Conservation (phyloP, 2,329 filamentous ascomycete genomes). For the Colletotrichum sp. region DNA sequence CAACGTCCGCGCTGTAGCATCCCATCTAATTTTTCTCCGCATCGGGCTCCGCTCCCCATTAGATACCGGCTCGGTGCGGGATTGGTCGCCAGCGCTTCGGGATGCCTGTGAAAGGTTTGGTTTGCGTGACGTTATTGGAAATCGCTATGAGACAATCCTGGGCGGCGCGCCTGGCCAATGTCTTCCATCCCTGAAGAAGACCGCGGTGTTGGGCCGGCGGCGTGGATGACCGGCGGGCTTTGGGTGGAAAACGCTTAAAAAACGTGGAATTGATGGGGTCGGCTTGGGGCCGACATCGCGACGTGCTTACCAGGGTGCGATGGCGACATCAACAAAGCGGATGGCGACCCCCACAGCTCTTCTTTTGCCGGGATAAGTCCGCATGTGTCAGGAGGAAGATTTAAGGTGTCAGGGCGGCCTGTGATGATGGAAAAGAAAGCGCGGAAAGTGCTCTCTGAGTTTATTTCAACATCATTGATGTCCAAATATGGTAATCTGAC, state of each 20-base stretch:
- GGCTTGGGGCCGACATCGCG: background rate
- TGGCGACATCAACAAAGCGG: constrained; percentile 9
- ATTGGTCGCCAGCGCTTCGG: background rate
- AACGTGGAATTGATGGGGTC: background rate
- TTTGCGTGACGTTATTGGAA: constrained; percentile 6
- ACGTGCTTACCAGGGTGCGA: constrained; percentile 18
- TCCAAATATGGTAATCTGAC: background rate
- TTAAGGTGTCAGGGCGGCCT: background rate
- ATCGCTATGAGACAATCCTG: background rate
- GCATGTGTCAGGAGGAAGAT: background rate
- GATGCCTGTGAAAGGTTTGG: background rate
- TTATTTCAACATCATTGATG: background rate
- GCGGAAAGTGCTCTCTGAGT: background rate
- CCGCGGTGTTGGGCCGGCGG: background rate
- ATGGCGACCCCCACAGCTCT: background rate
- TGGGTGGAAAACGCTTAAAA: background rate
- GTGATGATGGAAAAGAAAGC: background rate
- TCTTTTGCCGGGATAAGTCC: background rate
- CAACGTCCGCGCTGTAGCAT: background rate
- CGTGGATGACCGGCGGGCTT: background rate
- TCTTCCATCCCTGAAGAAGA: background rate
- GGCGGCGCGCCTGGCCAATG: no score
- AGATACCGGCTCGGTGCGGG: background rate
- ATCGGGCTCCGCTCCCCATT: background rate
- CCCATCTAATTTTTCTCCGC: background rate